A percentile compares a stretch with the other conserved stretches of the same genome.
Evolutionary conservation across 495 filamentous ascomycete genomes (phyloP).

Genomic region (Sporormia fimetaria): DNA sequence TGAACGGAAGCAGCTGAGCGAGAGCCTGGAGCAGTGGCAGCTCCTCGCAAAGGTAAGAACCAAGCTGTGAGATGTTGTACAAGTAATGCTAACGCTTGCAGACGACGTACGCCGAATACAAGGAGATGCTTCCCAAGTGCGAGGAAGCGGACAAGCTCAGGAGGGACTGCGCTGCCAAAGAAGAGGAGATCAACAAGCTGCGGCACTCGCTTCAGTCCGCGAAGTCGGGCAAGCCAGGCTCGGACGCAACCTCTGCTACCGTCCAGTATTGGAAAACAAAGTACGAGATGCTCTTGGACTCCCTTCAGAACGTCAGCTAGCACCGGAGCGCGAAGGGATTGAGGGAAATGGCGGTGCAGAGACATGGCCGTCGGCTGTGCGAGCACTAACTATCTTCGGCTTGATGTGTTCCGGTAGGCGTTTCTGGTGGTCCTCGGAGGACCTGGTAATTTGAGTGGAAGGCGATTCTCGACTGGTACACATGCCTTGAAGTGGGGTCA

Average conservation of each 20-base stretch:
- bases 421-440: too few relatives aligned
- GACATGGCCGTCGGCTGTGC: too few relatives aligned
- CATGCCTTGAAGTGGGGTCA: too few relatives aligned
- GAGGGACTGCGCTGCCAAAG: not conserved
- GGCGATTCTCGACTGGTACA: too few relatives aligned
- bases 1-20: not conserved
- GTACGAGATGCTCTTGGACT: slow-evolving; percentile 2
- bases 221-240: not conserved
- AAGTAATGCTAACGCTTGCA: not conserved
- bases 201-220: not conserved
- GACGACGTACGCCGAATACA: slow-evolving; percentile 5
- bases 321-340: too few relatives aligned
- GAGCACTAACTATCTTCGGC: too few relatives aligned
- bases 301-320: too few relatives aligned
- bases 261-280: slow-evolving; percentile 1
- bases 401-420: too few relatives aligned
- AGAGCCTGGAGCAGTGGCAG: not conserved
- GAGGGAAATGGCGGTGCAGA: too few relatives aligned
- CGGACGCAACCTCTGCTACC: too few relatives aligned
- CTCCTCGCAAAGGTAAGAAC: not conserved
- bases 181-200: not conserved
- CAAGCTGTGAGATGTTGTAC: not conserved
- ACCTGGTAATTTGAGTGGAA: too few relatives aligned
- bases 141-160: slow-evolving; percentile 1
- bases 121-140: slow-evolving; percentile 1